Evolutionary conservation across 2,329 filamentous ascomycete species (phyloP).

Genomic region (Apiospora kogelbergensis): DNA sequence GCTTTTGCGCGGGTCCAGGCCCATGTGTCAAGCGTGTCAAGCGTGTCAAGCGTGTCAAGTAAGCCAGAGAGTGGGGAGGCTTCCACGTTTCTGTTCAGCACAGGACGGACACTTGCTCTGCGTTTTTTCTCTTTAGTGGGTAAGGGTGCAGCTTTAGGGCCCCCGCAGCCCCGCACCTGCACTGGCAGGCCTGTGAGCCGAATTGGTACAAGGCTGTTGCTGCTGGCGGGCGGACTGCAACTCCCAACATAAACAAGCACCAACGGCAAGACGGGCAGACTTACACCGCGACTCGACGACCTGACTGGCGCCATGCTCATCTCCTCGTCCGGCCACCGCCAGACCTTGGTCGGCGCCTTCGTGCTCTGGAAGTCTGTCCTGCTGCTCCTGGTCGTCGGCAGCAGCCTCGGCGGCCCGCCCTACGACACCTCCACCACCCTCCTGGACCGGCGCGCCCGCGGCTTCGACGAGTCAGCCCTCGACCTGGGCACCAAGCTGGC

Average conservation of each 20-base stretch:
- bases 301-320: conserved; percentile 19
- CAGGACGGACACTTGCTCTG: too few relatives aligned
- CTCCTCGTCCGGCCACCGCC: conserved; percentile 18
- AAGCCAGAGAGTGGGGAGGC: too few relatives aligned
- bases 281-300: neutral
- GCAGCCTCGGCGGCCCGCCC: conserved; percentile 50
- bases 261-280: neutral
- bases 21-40: neutral
- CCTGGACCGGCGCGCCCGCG: conserved; percentile 41
- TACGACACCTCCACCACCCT: conserved; percentile 79
- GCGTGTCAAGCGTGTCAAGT: too few relatives aligned
- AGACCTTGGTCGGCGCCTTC: conserved; percentile 45
- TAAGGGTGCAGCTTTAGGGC: too few relatives aligned
- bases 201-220: too few relatives aligned
- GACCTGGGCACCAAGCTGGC: conserved; percentile 58
- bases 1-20: neutral
- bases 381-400: conserved; percentile 57
- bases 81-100: too few relatives aligned
- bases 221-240: too few relatives aligned
- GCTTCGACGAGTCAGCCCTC: conserved; percentile 29
- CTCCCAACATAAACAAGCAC: neutral
- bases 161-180: too few relatives aligned
- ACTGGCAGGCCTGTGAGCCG: too few relatives aligned
- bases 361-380: conserved; percentile 66
- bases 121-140: too few relatives aligned